Evolutionary conservation across 73 alveolate species (phyloP).

Genomic region (Tetrahymena malaccensis): DNA sequence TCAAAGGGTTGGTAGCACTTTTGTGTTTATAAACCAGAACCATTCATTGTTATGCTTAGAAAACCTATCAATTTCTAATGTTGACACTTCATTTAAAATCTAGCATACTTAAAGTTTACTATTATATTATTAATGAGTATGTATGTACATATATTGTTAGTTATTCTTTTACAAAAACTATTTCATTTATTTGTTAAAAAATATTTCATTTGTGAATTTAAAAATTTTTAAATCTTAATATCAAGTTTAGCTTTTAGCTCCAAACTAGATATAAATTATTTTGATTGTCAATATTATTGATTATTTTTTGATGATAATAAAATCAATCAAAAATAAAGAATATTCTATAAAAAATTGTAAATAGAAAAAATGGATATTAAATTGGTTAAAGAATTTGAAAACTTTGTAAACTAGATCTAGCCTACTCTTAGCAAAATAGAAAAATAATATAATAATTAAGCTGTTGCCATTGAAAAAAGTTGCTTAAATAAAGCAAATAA

Average conservation of each 20-base stretch:
- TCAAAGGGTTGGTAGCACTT: constrained; percentile 67
- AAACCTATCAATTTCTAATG: constrained; percentile 38
- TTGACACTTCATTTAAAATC: not conserved
- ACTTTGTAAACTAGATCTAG: not conserved
- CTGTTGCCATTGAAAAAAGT: not conserved
- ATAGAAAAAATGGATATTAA: not conserved
- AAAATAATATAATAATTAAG: not conserved
- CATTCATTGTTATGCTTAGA: constrained; percentile 58
- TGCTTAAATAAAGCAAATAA: not conserved
- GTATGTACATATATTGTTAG: no score
- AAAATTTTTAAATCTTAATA: no score
- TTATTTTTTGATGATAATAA: not conserved
- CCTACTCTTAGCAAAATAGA: not conserved
- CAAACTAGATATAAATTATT: no score
- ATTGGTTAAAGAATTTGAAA: not conserved
- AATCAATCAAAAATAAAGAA: not conserved
- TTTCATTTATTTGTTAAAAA: no score
- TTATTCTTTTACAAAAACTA: no score
- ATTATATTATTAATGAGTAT: no score
- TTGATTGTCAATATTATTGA: no score
- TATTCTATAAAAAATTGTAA: not conserved
- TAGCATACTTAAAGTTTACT: no score
- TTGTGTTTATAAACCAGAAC: constrained; percentile 66
- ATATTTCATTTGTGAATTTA: no score
- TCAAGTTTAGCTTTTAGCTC: no score